Base-by-base conservation (phyloP, 352 stramenopile genomes). In the Phytophthora boehmeriae region DNA sequence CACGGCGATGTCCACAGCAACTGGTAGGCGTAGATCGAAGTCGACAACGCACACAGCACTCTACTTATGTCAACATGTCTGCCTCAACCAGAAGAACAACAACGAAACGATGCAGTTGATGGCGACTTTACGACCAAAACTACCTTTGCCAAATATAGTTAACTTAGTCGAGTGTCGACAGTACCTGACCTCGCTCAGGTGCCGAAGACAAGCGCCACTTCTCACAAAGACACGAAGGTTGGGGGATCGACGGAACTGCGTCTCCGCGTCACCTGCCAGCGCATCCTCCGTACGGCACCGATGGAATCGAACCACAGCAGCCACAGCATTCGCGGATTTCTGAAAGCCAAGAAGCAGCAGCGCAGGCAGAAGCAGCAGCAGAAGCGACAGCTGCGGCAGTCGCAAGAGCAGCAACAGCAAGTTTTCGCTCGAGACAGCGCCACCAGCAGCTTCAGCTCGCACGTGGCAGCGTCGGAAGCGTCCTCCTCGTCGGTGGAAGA, bases 251-350 rank as follows among this genome's bases (percentile, higher is more conserved):
- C 35, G 13, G 35, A 16, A 42, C n/a, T 42, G 35, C 35, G 35
- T 19, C 13, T 42, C n/a, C n/a, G 25, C 25, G 25, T 30, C 25
- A 30, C 25, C 25, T n/a, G 6, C 25, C 25, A 30, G 25, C 25
- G 3, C 17, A 9, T 16, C 14, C 4, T n/a, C 22, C 48, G 4
- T 52, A n/a, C n/a, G n/a, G n/a, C n/a, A n/a, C 25, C 17, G 14
- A 59, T 59, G 52, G 41, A 23, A n/a, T n/a, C n/a, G 3, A 39
- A 30, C 16, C 11, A 27, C 23, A 27, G 16, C 16, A 8, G 54
- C 17, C 46, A 43, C 39, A 54, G 56, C 46, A 65, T 76, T 65
- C 63, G 58, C 36, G 44, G 49, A 70, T 70, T 72, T 59, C 53
- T 69, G 10, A 32, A 19, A 28, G 10, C 17, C 22, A 34, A 34